Percentiles rank a stretch among this genome's conserved stretches.
phyloP scores from a whole-genome alignment of 1,284 basidiomycete species.

The Ganoderma sinense region DNA sequence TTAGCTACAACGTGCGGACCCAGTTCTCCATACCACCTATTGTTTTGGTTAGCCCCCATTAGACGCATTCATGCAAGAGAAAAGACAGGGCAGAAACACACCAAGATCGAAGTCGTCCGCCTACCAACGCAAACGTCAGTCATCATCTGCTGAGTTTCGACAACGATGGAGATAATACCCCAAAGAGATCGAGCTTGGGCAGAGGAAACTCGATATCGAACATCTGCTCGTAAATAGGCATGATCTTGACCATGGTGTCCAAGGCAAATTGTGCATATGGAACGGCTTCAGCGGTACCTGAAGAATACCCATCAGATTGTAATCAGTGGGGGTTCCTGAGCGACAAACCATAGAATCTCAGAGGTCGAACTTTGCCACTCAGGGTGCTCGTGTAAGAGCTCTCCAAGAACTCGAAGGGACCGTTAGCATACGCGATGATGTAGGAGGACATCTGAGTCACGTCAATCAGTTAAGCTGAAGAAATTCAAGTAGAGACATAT shows the following conservation, averaged over 20 bases:
- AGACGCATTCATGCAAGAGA: neutral
- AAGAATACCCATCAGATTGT: constrained; percentile 35
- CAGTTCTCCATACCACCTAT: constrained; percentile 95
- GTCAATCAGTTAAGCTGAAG: neutral
- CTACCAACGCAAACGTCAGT: constrained; percentile 37
- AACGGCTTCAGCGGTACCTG: constrained; percentile 84
- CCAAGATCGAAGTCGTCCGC: constrained; percentile 89
- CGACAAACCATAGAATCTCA: constrained; percentile 79
- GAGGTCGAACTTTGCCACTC: constrained; percentile 81
- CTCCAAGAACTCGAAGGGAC: constrained; percentile 79
- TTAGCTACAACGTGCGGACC: constrained; percentile 35
- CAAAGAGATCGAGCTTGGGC: constrained; percentile 91
- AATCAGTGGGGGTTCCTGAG: neutral
- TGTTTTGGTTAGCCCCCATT: neutral
- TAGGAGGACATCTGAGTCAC: constrained; percentile 81
- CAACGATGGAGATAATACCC: constrained; percentile 42
- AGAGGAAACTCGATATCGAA: constrained; percentile 93
- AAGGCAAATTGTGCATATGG: constrained; percentile 85
- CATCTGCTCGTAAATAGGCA: constrained; percentile 91
- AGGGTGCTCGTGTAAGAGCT: constrained; percentile 83
- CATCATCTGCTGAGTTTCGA: neutral
- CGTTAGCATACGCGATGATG: constrained; percentile 92
- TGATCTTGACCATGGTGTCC: constrained; percentile 85
- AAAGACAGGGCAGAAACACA: constrained; percentile 24
- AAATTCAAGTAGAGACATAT: neutral